These are phyloP conservation scores for Tieghemostelium lacteum DNA, from an alignment of 78 protist genomes.

Conservation along the genomic window DNA sequence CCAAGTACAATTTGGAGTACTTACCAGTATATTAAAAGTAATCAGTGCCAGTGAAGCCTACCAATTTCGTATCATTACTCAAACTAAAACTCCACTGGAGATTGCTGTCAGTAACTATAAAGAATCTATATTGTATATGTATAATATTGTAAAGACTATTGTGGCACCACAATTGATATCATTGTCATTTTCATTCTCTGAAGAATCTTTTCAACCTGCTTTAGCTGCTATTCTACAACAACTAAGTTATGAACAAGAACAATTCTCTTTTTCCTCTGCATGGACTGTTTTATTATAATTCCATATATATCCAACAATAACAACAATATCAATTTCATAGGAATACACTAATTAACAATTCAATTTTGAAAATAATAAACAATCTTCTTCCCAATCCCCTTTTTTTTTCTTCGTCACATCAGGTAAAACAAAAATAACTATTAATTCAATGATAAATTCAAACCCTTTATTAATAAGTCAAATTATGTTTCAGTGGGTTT, in stretches of 20 bases:
- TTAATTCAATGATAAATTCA: no score
- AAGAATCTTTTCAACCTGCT: constrained; percentile 19
- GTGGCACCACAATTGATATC: constrained; percentile 60
- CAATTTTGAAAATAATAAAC: no score
- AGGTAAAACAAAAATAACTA: no score
- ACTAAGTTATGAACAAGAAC: constrained; percentile 28
- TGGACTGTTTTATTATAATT: constrained; percentile 64
- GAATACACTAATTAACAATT: no score
- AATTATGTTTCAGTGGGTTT: no score
- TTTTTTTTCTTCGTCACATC: no score
- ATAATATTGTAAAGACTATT: constrained; percentile 25
- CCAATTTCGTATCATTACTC: constrained; percentile 44
- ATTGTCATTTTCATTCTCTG: neutral
- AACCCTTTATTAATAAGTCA: no score
- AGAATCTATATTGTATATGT: constrained; percentile 55
- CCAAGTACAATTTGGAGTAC: constrained; percentile 42
- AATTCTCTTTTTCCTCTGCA: constrained; percentile 8
- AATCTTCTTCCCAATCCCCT: no score
- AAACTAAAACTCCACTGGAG: constrained; percentile 2
- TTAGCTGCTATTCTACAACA: constrained; percentile 18
- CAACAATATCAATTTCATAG: no score
- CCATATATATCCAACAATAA: no score
- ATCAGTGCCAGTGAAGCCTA: constrained; percentile 13
- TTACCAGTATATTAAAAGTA: constrained; percentile 26
- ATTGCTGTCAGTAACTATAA: constrained; percentile 44